Percentiles rank a stretch among this genome's conserved stretches.
Evolutionary conservation across 2,329 filamentous ascomycete species (phyloP).

Genomic region (Penicillium sp.): DNA sequence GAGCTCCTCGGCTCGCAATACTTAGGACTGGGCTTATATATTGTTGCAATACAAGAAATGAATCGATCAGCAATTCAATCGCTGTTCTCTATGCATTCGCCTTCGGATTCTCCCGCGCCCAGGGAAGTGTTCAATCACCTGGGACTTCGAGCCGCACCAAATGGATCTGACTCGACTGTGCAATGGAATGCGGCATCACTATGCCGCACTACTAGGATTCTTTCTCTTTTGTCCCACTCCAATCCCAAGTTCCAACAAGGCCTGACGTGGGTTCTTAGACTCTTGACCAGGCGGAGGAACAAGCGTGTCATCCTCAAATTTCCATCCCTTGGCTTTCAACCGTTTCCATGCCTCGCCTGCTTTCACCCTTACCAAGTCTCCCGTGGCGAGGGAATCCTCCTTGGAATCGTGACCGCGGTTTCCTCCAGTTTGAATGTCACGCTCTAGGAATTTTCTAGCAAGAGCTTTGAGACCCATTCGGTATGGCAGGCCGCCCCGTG

Average conservation of each 20-base stretch:
- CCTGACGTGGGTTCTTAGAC: slow-evolving; percentile 4
- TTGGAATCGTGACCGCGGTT: slow-evolving; percentile 75
- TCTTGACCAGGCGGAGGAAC: slow-evolving; percentile 27
- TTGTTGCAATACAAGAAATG: no score
- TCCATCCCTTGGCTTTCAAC: slow-evolving; percentile 64
- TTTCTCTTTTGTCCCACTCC: slow-evolving; percentile 28
- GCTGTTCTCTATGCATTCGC: no score
- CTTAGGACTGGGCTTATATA: no score
- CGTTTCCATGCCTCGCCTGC: slow-evolving; percentile 64
- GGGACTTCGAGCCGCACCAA: no score
- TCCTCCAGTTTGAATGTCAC: slow-evolving; percentile 70
- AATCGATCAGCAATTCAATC: no score
- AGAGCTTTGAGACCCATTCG: slow-evolving; percentile 73
- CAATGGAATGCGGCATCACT: background rate
- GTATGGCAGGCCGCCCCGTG: slow-evolving; percentile 61
- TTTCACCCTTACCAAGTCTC: slow-evolving; percentile 71
- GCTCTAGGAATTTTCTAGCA: slow-evolving; percentile 61
- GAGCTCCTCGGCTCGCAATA: no score
- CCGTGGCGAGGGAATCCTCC: slow-evolving; percentile 84
- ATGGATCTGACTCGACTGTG: no score
- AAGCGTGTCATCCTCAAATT: slow-evolving; percentile 46
- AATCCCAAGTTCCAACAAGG: slow-evolving; percentile 13
- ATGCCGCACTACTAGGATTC: background rate
- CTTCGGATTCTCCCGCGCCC: no score
- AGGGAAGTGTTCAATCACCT: no score